Evolutionary conservation across 2,329 filamentous ascomycete species (phyloP), one percentile per base, ranked within the genome.

Genomic region (Trichoderma polysporum): DNA sequence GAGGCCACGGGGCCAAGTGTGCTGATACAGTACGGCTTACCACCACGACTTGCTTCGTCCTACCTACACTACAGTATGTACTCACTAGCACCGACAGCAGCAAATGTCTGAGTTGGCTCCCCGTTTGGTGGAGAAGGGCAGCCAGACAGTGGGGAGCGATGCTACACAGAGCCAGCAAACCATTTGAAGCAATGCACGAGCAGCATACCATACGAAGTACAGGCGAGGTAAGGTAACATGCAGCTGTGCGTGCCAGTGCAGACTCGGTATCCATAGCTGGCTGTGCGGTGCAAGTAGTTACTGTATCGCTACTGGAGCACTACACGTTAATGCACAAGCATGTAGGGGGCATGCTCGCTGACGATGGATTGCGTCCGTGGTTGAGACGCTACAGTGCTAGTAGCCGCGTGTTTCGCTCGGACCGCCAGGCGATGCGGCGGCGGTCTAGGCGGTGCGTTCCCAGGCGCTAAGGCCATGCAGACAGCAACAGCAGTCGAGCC

Each of bases 401-500:
- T 64, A 64, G 66, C 66, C 50, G 59, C 60, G 53, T 66, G 65
- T 59, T 65, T 62, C 53, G 62, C 45, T 66, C 62, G 62, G 62
- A 50, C 62, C 62, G 62, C 52, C 49, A 64, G 35, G 58, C 57
- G 58, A 63, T 67, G 35, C 65, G 49, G 49, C 47, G 22, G 45
- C 47, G 65, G 65, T 67, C 58, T 53, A 39, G 29, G 41, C 45
- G 45, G 54, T 61, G 50, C 56, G 54, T 41, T 58, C 19, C 37
- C 54, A 58, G 33, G 13, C 62, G 27, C 47, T 58, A 60, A 29
- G 49, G 29, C 54, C 54, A 25, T 19, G 49, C 19, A n/a, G n/a
- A n/a, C n/a, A n/a, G n/a, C n/a, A 19, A 25, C 33, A 19, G 39
- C n/a, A 45, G 39, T n/a, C 39, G 19, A n/a, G 39, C 39, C 39